A percentile compares a stretch with the other conserved stretches of the same genome.
Evolutionary conservation across 208 protist species (phyloP).

Genomic region (Leishmania turanica): DNA sequence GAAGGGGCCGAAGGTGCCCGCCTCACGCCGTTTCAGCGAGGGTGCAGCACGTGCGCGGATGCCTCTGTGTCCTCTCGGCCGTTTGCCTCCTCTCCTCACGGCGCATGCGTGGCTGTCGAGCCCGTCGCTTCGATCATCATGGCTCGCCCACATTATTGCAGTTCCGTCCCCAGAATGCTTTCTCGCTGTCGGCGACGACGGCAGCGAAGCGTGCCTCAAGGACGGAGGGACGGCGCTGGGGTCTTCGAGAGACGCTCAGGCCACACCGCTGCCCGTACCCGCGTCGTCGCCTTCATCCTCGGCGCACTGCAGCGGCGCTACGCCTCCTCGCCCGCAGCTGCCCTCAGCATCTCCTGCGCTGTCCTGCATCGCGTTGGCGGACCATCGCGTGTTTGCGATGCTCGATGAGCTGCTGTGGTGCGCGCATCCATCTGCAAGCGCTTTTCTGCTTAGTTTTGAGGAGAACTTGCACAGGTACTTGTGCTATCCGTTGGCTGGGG

Average conservation of each 20-base stretch:
- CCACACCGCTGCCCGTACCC: background rate
- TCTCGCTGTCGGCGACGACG: background rate
- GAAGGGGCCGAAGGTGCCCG: background rate
- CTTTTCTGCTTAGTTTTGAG: conserved; percentile 14
- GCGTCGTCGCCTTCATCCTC: background rate
- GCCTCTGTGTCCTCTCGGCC: conserved; percentile 5
- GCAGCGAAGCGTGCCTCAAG: background rate
- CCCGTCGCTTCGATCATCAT: conserved; percentile 13
- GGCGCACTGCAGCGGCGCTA: background rate
- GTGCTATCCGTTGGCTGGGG: conserved; percentile 29
- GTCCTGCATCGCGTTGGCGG: conserved; percentile 5
- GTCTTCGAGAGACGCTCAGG: background rate
- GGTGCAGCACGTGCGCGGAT: background rate
- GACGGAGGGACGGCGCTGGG: background rate
- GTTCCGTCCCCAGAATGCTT: background rate
- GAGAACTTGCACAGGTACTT: conserved; percentile 12
- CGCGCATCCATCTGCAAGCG: background rate
- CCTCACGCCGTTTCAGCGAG: background rate
- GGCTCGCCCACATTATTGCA: conserved; percentile 14
- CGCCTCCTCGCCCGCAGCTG: background rate
- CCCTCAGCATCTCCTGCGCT: background rate
- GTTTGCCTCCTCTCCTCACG: conserved; percentile 29
- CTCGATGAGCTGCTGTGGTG: conserved; percentile 12
- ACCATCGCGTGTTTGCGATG: background rate
- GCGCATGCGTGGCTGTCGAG: conserved; percentile 28